These are phyloP conservation scores for Jacaranda copaia DNA, from an alignment of 257 asterid species.

Conservation along the genomic window DNA sequence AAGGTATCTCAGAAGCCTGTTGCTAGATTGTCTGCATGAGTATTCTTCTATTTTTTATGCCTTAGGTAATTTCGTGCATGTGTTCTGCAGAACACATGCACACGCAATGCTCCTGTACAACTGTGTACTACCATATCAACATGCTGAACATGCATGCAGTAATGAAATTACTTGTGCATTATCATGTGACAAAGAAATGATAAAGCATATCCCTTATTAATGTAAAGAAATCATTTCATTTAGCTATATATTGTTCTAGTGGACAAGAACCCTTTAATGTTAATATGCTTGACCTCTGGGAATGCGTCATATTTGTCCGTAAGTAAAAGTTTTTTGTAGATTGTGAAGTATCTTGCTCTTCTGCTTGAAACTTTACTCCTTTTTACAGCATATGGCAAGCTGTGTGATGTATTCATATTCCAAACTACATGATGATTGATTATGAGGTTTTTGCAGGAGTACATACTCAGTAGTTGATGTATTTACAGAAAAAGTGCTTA, in stretches of 20 bases:
- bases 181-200: neutral
- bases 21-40: neutral
- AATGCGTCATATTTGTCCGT: conserved; percentile 4
- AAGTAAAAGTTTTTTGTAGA: conserved; percentile 5
- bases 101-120: conserved; percentile 1
- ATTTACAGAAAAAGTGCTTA: neutral
- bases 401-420: conserved; percentile 19
- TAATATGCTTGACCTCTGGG: neutral
- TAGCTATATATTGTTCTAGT: neutral
- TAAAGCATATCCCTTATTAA: neutral
- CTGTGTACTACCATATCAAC: conserved; percentile 2
- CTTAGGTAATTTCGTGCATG: neutral
- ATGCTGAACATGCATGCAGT: conserved; percentile 4
- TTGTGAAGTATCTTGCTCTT: conserved; percentile 14
- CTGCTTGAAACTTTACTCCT: conserved; percentile 8
- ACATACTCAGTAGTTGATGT: neutral
- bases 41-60: neutral
- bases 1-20: neutral
- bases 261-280: neutral
- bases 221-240: conserved; percentile 11
- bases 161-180: conserved; percentile 1
- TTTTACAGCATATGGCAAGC: neutral
- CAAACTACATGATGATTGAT: too few species aligned
- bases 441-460: neutral
- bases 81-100: neutral